Evolutionary conservation across 2,329 filamentous ascomycete genomes (phyloP).

Genomic region (Sordariomycetes sp.): DNA sequence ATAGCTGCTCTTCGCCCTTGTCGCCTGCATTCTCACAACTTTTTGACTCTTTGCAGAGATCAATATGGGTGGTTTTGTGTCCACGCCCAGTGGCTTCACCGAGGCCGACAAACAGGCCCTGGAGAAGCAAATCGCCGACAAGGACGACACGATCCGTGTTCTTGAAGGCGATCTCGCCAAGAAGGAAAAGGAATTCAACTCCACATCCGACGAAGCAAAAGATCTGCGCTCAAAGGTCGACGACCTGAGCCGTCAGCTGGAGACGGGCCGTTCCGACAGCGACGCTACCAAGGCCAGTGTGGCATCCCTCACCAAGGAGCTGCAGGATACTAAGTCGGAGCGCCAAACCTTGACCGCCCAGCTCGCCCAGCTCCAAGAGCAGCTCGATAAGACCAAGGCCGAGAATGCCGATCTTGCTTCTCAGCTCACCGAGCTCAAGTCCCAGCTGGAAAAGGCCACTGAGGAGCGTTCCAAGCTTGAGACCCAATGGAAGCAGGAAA

Average conservation of each 20-base stretch:
- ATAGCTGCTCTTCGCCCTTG: neutral
- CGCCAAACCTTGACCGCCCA: neutral
- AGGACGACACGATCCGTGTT: slow-evolving; percentile 2
- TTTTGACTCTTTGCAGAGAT: too few species aligned
- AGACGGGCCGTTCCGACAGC: slow-evolving; percentile 12
- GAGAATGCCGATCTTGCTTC: slow-evolving; percentile 6
- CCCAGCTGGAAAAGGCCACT: slow-evolving; percentile 20
- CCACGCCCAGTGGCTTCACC: neutral
- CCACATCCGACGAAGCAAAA: slow-evolving; percentile 24
- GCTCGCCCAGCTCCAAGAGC: neutral
- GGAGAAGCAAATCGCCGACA: slow-evolving; percentile 2
- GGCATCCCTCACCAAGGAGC: neutral
- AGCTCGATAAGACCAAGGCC: neutral
- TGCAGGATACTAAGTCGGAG: neutral
- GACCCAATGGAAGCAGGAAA: slow-evolving; percentile 15
- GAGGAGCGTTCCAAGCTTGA: slow-evolving; percentile 13
- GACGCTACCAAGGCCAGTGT: slow-evolving; percentile 16
- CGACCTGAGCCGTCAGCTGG: slow-evolving; percentile 20
- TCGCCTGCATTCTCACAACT: neutral
- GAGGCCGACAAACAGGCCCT: slow-evolving; percentile 1
- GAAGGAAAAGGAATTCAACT: slow-evolving; percentile 26
- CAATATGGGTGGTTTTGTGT: neutral
- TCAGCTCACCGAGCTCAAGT: slow-evolving; percentile 22
- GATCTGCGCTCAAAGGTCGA: slow-evolving; percentile 27
- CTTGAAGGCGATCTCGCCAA: slow-evolving; percentile 17